Base-by-base conservation (phyloP, 495 filamentous ascomycete genomes). In the Daldinia caldariorum region DNA sequence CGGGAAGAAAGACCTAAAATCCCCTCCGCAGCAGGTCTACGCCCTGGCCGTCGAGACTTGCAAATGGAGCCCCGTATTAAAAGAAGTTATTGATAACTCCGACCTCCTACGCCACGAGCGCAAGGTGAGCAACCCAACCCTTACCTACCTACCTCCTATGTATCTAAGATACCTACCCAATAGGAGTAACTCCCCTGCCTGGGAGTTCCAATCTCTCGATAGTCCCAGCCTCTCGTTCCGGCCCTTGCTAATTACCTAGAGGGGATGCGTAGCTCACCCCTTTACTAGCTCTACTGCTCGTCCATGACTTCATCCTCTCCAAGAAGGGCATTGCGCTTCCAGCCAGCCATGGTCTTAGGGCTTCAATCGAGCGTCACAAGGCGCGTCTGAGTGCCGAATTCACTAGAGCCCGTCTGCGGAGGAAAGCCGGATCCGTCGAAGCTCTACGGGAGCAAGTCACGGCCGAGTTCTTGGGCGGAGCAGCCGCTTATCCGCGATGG, bases 61-160 rank as follows among this genome's bases (percentile, higher is more conserved):
- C 49, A 97, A 97, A 90, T 97, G 96, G 92, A 92, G 92, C 66
- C 76, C 84, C 20, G 83, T 97, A 3, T 80, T 99, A 13, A 91
- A 92, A 57, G 93, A 96, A 63, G 90, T 97, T 3, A 88, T 99
- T 75, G 92, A 94, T 57, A 86, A 83, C 37, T 84, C 93, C 3
- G 88, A 87, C 22, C 80, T 97, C 5, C 80, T 96, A 13, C 82
- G 83, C 9, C 67, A 88, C 0, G 95, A 99, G 80, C 90, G 86
- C 51, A 97, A 97, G 88, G 94, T 97, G 79, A 61, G 76, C 70
- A 10, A 26, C 1, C 1, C 26, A 26, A 26, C 26, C 18, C 58
- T 62, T n/a, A n/a, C n/a, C n/a, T n/a, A n/a, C n/a, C n/a, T n/a
- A n/a, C n/a, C n/a, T n/a, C n/a, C n/a, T n/a, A n/a, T n/a, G n/a